phyloP scores from a whole-genome alignment of 2,329 filamentous ascomycete species.

The Penicillium hesseltinei region DNA sequence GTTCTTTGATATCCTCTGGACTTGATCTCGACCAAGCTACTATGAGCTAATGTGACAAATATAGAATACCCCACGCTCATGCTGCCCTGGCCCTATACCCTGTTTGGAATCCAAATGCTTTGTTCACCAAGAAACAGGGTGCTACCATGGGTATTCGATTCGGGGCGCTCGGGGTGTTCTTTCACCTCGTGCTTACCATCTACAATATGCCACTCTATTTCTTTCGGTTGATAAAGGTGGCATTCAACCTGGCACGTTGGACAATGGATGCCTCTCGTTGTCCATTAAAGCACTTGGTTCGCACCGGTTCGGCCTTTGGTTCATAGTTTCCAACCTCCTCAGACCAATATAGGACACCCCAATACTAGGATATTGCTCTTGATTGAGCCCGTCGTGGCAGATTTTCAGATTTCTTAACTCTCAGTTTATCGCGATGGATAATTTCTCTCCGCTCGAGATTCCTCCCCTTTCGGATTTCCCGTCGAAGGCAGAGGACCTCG shows the following conservation, averaged over 20 bases:
- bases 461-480: not conserved
- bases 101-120: not conserved
- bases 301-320: not conserved
- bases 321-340: not conserved
- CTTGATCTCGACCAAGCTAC: not conserved
- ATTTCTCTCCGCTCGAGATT: not conserved
- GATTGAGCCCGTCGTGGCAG: not conserved
- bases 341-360: not conserved
- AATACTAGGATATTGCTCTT: not conserved
- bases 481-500: not conserved
- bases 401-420: not conserved
- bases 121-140: not conserved
- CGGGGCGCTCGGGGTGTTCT: not conserved
- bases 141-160: not conserved
- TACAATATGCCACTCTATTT: slow-evolving; percentile 3
- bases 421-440: not conserved
- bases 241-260: not conserved
- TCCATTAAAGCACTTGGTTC: slow-evolving; percentile 6
- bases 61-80: not conserved
- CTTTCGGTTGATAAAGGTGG: not conserved
- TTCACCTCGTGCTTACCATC: slow-evolving; percentile 1
- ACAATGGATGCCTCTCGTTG: not conserved
- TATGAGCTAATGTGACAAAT: not conserved
- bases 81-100: not conserved
- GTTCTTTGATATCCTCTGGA: not conserved